Base-by-base conservation (phyloP, 2,329 filamentous ascomycete species). In the Verticillium klebahnii region DNA sequence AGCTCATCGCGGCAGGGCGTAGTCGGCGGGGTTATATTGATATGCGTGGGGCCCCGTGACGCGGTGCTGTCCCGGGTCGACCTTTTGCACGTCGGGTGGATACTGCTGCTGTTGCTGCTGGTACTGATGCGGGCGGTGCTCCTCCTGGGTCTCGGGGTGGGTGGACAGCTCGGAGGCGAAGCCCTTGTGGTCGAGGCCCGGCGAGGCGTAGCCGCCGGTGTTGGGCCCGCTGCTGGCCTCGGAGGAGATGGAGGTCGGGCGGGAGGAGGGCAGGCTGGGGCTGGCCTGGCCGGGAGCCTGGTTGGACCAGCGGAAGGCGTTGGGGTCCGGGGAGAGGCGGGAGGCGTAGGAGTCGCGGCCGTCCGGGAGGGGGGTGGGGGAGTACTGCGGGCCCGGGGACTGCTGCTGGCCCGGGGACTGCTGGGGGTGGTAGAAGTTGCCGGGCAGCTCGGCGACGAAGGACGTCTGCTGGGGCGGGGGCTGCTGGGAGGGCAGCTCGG, bases 71-170 rank as follows among this genome's bases (percentile, higher is more conserved):
- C 59, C 45, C 25, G 55, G 40, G 3, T 64, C 68, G 9, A 70
- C 62, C 7, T 62, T 50, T 23, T 50, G 45, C 45, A 50, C 45
- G 19, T 50, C 45, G 19, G 45, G 8, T 66, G 17, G 36, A 23
- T 34, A 40, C 14, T 56, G 52, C 34, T 50, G 40, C 40, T 50
- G 66, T 54, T 73, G n/a, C 32, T 23, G 55, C 55, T 15, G 55
- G 15, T 12, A 7, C 39, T 50, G 45, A 9, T 50, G 45, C 45
- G 45, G 45, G 9, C 62, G 64, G 64, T 82, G 69, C 69, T 83
- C 81, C 65, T 82, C 81, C 0, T 64, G 68, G 1, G 77, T 79
- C 72, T 85, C 82, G 9, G 68, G 69, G 62, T 84, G 82, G 2
- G 82, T 77, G 3, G 80, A 62, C 31, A 85, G 64, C 61, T 82